Conservation (phyloP, 2,329 filamentous ascomycete genomes). For the Ophiostoma novo-ulmi region DNA sequence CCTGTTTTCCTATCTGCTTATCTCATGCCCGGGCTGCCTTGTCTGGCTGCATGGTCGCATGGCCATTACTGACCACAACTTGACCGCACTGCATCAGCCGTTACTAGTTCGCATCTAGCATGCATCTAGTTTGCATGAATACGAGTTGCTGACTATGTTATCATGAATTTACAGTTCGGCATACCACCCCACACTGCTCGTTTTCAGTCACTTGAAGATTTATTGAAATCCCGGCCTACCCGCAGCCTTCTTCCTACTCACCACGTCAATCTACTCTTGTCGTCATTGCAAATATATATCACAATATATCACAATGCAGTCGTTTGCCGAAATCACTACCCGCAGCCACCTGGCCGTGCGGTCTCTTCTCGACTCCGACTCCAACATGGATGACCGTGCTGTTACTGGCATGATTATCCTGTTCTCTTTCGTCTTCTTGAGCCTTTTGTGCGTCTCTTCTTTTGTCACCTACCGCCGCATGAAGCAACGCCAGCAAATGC, state of each 20-base stretch:
- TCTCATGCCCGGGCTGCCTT: background rate
- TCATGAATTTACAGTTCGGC: background rate
- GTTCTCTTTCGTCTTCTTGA: conserved; percentile 70
- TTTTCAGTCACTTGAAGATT: background rate
- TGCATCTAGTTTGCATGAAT: conserved; percentile 47
- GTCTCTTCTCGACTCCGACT: conserved; percentile 32
- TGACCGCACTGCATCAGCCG: background rate
- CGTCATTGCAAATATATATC: background rate
- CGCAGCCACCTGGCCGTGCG: conserved; percentile 47
- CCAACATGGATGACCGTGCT: conserved; percentile 48
- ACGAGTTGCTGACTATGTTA: conserved; percentile 12
- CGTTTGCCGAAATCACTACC: conserved; percentile 37
- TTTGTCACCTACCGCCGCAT: conserved; percentile 70
- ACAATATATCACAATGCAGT: conserved; percentile 34
- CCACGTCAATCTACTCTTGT: background rate
- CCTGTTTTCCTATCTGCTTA: background rate
- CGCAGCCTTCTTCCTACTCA: background rate
- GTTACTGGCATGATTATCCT: conserved; percentile 75
- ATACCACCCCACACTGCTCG: background rate
- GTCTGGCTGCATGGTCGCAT: background rate
- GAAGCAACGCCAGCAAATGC: conserved; percentile 43
- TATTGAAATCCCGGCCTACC: background rate
- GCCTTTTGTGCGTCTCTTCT: conserved; percentile 59
- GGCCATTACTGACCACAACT: conserved; percentile 10
- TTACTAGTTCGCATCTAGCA: conserved; percentile 32